Base-by-base conservation (phyloP, 768 basidiomycete species). In the Stropharia rugosoannulata region DNA sequence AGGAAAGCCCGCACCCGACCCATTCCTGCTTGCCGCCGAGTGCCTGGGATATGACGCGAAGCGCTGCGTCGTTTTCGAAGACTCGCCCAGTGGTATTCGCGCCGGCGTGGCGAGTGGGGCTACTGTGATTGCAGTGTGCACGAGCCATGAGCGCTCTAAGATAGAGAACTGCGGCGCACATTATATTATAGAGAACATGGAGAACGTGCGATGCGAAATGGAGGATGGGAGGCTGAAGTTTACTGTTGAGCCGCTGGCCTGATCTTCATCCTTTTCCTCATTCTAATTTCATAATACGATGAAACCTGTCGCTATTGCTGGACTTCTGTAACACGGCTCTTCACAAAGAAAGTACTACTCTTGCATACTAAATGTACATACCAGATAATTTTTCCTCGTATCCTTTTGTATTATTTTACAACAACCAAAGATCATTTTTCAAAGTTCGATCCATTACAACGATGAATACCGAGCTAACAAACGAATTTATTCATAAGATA, bases 41-140 rank as follows among this genome's bases (percentile, higher is more conserved):
- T 80, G 81, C 62, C 78, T 85, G 48, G 82, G 83, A 6, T 84
- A 77, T 64, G 68, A 76, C 5, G 76, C 81, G 45, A 75, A 76
- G 46, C 77, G 80, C n/a, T 87, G 86, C 58, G 79, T 93, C 61
- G 90, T 92, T 27, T 84, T 93, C 49, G 89, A 90, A 64, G 90
- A 93, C 64, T 90, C 90, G 5, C 90, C 90, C 0, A 86, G 85
- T 15, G 90, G 90, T 18, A 85, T 93, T 65, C 74, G 75, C 27
- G 82, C 87, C 0, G 90, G 89, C 10, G 80, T 87, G 32, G 88
- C 88, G 0, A 82, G 85, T 32, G 90, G 90, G 32, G 84, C 86
- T 11, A 85, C 78, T 10, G 88, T 89, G 19, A 76, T 92, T 39
- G 90, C 89, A 4, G 78, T 90, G 9, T 89, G 87, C 73, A 92